Evolutionary conservation across 2,329 filamentous ascomycete species (phyloP), one percentile per base, ranked within the genome.

Genomic region (Phaeosphaeriaceae sp.): DNA sequence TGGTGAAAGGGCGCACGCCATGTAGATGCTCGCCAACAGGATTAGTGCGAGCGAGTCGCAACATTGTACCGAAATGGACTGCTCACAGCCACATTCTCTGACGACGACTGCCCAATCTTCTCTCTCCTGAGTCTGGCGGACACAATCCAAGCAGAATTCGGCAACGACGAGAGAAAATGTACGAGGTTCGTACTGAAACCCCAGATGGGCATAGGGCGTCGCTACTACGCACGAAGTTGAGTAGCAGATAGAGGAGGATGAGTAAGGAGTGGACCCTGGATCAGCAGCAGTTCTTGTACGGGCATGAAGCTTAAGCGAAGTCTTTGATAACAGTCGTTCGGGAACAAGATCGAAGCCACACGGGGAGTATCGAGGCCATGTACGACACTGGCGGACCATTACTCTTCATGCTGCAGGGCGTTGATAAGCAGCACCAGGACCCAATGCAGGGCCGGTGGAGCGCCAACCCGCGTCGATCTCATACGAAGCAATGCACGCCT

Each of bases 31-130:
- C 46, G 31, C 33, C 44, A 50, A 61, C 63, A 70, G 62, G 61
- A 19, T 40, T 51, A 52, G 50, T 65, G 65, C 64, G 64, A 57
- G 47, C 47, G 55, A 31, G 60, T 70, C 68, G 69, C 71, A 69
- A 71, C 46, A 48, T 58, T 66, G 54, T 54, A 67, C 67, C 52
- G 61, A 69, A 65, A 50, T 24, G 57, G 62, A 56, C 11, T 48
- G 56, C 68, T 69, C 61, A 48, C 45, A 73, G 72, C 72, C 72
- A 68, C 72, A 46, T 45, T 60, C 54, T 62, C 65, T 73, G 64
- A 73, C 71, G 69, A 73, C 67, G 61, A 63, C 54, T 57, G 45
- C 40, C 47, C 51, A 24, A 10, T 6, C 58, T 15, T 45, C 56
- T n/a, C 46, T 48, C 49, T 42, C 54, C 46, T 58, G 22, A 54